Evolutionary conservation across 768 basidiomycete genomes (phyloP).

Genomic region (Gloeopeniophorella convolvens): DNA sequence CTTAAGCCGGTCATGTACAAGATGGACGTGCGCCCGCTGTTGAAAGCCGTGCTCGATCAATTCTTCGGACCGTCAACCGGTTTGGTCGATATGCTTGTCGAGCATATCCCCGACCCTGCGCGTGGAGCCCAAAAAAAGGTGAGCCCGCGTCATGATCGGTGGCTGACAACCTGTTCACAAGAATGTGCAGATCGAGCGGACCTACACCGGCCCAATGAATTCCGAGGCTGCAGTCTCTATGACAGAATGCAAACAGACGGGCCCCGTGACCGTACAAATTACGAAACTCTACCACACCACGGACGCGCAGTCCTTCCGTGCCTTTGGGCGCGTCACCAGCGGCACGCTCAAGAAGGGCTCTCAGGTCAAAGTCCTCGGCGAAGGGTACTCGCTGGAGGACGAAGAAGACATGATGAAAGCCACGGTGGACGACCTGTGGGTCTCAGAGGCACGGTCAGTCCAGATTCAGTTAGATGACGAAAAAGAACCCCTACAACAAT

Average conservation of each 20-base stretch:
- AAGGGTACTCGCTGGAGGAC: slow-evolving; percentile 97
- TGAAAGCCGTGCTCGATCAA: slow-evolving; percentile 90
- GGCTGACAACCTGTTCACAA: slow-evolving; percentile 8
- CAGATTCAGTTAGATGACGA: background rate
- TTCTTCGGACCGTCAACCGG: slow-evolving; percentile 93
- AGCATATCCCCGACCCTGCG: slow-evolving; percentile 82
- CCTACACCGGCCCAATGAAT: slow-evolving; percentile 84
- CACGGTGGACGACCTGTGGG: slow-evolving; percentile 81
- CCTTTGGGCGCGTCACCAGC: slow-evolving; percentile 90
- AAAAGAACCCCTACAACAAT: background rate
- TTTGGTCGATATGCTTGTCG: slow-evolving; percentile 85
- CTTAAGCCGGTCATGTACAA: slow-evolving; percentile 94
- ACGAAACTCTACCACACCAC: slow-evolving; percentile 95
- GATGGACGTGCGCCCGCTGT: slow-evolving; percentile 93
- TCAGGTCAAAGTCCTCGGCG: slow-evolving; percentile 92
- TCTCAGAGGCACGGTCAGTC: slow-evolving; percentile 79
- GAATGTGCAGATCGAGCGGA: slow-evolving; percentile 56
- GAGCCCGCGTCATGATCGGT: background rate
- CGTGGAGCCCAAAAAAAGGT: slow-evolving; percentile 58
- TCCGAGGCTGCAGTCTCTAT: slow-evolving; percentile 74
- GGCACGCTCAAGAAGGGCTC: slow-evolving; percentile 82
- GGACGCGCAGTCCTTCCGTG: slow-evolving; percentile 94
- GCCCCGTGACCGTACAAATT: slow-evolving; percentile 88
- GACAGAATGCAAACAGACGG: slow-evolving; percentile 75
- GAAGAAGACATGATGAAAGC: slow-evolving; percentile 96